Evolutionary conservation across 768 basidiomycete genomes (phyloP).

Genomic region (Lactarius hengduanensis): DNA sequence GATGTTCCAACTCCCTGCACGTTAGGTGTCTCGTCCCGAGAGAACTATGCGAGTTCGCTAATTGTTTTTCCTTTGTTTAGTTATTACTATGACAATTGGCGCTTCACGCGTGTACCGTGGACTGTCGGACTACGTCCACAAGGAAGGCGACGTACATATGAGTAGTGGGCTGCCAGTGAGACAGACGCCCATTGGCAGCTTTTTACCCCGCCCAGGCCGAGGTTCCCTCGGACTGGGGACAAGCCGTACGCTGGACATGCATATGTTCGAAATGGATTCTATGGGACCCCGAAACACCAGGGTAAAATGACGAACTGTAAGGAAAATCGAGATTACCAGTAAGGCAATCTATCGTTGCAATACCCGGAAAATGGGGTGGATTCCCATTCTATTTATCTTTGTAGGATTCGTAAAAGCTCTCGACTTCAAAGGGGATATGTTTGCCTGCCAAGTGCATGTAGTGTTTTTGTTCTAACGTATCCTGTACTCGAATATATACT

Average conservation of each 20-base stretch:
- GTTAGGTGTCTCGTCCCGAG: too few relatives aligned
- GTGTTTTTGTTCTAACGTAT: too few relatives aligned
- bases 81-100: too few relatives aligned
- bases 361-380: not conserved
- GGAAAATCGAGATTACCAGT: not conserved
- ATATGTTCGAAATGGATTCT: not conserved
- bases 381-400: not conserved
- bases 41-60: not conserved
- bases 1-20: too few relatives aligned
- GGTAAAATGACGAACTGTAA: not conserved
- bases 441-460: too few relatives aligned
- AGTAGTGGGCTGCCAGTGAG: not conserved
- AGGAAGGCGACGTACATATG: not conserved
- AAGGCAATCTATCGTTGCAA: not conserved
- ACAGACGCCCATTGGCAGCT: not conserved
- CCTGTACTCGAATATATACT: too few relatives aligned
- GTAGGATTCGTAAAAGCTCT: not conserved
- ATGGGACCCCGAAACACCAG: not conserved
- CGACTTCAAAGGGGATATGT: not conserved
- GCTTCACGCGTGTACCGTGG: slow-evolving; percentile 2
- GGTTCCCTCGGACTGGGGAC: not conserved
- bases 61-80: not conserved
- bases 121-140: not conserved
- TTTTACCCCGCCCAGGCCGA: not conserved
- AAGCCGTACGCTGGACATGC: too few relatives aligned